Evolutionary conservation across 2,329 filamentous ascomycete species (phyloP).

Genomic region (Malbranchea cinnamomea): DNA sequence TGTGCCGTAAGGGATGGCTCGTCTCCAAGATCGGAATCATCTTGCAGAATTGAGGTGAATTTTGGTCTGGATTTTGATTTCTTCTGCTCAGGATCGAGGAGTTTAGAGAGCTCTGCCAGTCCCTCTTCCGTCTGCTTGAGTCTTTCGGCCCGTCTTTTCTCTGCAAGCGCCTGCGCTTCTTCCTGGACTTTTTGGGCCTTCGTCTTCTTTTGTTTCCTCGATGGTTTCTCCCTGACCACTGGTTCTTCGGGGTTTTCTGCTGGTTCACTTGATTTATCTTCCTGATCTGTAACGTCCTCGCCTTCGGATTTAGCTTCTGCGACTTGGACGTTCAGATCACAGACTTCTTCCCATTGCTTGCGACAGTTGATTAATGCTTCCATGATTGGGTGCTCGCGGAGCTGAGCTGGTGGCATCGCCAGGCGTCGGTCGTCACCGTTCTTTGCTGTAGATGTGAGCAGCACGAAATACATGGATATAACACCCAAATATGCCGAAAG

Average conservation of each 20-base stretch:
- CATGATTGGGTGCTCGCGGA: conserved; percentile 88
- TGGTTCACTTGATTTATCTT: conserved; percentile 15
- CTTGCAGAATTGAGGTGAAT: conserved; percentile 19
- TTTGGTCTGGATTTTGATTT: conserved; percentile 25
- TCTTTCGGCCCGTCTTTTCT: conserved; percentile 38
- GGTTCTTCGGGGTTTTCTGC: conserved; percentile 15
- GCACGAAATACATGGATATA: conserved; percentile 84
- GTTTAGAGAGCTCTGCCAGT: conserved; percentile 54
- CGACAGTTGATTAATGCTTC: conserved; percentile 65
- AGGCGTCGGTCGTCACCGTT: conserved; percentile 39
- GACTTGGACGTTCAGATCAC: background rate
- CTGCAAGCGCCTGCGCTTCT: conserved; percentile 39
- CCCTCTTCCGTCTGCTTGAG: conserved; percentile 49
- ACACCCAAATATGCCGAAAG: conserved; percentile 75
- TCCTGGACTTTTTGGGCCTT: conserved; percentile 37
- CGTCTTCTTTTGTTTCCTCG: conserved; percentile 27
- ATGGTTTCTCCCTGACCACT: conserved; percentile 8
- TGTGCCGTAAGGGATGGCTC: conserved; percentile 63
- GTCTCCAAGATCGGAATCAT: conserved; percentile 85
- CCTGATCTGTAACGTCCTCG: too few species aligned
- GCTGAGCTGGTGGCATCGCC: conserved; percentile 57
- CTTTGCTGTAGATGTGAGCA: conserved; percentile 67
- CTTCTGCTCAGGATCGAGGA: conserved; percentile 35
- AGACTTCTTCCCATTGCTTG: conserved; percentile 59
- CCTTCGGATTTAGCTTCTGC: background rate